Evolutionary conservation across 2,329 filamentous ascomycete species (phyloP).

Genomic region (Penicillium sp.): DNA sequence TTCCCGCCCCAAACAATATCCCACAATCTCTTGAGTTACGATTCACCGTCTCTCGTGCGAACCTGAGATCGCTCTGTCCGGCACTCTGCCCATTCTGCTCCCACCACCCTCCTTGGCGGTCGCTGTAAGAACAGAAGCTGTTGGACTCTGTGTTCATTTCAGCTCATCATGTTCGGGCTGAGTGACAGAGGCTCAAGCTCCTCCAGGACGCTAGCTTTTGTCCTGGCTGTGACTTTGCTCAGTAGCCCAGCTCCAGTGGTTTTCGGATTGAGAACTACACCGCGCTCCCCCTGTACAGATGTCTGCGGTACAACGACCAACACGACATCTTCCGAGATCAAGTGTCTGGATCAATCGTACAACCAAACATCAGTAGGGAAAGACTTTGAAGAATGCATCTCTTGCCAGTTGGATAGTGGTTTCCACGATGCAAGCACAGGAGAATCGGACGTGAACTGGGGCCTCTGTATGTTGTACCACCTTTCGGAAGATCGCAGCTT

Average conservation of each 20-base stretch:
- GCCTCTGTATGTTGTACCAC: constrained; percentile 41
- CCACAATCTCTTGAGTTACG: neutral
- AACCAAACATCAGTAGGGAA: constrained; percentile 33
- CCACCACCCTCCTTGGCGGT: constrained; percentile 1
- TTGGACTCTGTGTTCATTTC: constrained; percentile 6
- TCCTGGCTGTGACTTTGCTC: constrained; percentile 16
- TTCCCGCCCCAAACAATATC: constrained; percentile 14
- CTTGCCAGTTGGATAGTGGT: constrained; percentile 43
- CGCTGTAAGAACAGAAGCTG: constrained; percentile 7
- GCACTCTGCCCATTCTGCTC: constrained; percentile 12
- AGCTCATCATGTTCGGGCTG: constrained; percentile 24
- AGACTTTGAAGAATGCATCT: constrained; percentile 42
- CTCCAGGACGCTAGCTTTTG: constrained; percentile 18
- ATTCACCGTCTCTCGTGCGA: constrained; percentile 18
- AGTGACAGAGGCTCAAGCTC: constrained; percentile 13
- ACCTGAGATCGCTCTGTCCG: constrained; percentile 12
- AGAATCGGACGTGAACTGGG: constrained; percentile 48
- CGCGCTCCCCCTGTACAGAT: constrained; percentile 41
- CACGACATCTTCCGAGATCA: constrained; percentile 43
- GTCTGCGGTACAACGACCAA: constrained; percentile 35
- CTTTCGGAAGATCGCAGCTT: neutral
- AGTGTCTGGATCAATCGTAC: constrained; percentile 43
- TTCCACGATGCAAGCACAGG: constrained; percentile 34
- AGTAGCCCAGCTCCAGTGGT: constrained; percentile 24
- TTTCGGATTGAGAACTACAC: constrained; percentile 32